These are phyloP conservation scores for Trichophyton schoenleinii DNA, from an alignment of 2,329 filamentous ascomycete species.

Conservation along the genomic window DNA sequence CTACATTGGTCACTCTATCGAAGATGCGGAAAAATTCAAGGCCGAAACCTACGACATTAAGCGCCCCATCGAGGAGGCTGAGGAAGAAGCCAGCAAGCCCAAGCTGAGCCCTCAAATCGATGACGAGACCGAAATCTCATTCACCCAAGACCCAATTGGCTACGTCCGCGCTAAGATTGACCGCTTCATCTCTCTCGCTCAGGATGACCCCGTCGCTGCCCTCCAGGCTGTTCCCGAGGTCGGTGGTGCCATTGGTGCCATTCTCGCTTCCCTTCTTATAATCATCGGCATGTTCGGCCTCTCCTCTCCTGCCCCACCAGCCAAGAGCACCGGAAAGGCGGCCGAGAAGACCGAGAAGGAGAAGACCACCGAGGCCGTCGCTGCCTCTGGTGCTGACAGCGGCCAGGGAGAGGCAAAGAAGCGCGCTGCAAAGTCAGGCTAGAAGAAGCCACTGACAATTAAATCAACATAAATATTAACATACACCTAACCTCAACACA, in stretches of 20 bases:
- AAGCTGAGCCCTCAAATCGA: constrained; percentile 46
- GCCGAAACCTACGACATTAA: constrained; percentile 85
- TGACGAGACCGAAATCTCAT: constrained; percentile 63
- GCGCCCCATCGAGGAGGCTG: constrained; percentile 65
- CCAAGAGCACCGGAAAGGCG: constrained; percentile 62
- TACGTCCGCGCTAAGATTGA: constrained; percentile 89
- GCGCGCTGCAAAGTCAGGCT: constrained; percentile 30
- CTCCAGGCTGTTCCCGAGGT: constrained; percentile 86
- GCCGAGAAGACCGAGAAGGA: constrained; percentile 41
- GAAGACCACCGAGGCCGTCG: constrained; percentile 42
- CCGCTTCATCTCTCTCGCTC: constrained; percentile 74
- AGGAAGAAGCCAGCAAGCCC: constrained; percentile 68
- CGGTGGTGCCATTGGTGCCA: constrained; percentile 62
- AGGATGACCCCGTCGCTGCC: constrained; percentile 70
- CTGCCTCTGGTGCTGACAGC: constrained; percentile 54
- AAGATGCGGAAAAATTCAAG: constrained; percentile 80
- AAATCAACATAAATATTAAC: not conserved
- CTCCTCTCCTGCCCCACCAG: constrained; percentile 50
- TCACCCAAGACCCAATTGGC: constrained; percentile 77
- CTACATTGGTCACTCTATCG: constrained; percentile 95
- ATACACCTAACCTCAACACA: not conserved
- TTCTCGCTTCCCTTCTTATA: constrained; percentile 57
- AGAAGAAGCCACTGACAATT: not conserved
- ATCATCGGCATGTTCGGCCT: constrained; percentile 54
- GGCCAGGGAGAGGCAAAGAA: constrained; percentile 58